These are phyloP conservation scores for Epithele typhae DNA, from an alignment of 768 basidiomycete genomes.

Conservation along the genomic window DNA sequence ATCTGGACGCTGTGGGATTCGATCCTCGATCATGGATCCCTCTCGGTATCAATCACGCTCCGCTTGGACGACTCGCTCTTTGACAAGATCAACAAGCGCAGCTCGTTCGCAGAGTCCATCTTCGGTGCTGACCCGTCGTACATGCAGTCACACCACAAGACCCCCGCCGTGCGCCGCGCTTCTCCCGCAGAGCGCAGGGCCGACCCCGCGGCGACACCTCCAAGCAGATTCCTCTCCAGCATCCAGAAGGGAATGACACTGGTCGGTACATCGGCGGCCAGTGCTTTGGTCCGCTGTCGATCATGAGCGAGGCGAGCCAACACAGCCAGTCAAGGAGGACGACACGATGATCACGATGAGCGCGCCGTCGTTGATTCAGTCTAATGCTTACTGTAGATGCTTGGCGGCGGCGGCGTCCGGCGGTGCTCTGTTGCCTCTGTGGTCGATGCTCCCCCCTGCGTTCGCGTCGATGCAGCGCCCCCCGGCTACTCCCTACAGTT, in stretches of 20 bases:
- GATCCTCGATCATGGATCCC: slow-evolving; percentile 51
- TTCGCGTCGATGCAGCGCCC: slow-evolving; percentile 48
- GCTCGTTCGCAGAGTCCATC: slow-evolving; percentile 53
- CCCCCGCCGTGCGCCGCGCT: no score
- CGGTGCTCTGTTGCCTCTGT: slow-evolving; percentile 62
- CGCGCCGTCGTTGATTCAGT: neutral
- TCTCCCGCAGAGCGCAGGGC: no score
- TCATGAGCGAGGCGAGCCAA: slow-evolving; percentile 44
- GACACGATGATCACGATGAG: slow-evolving; percentile 80
- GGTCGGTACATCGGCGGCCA: slow-evolving; percentile 38
- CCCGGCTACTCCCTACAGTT: slow-evolving; percentile 25
- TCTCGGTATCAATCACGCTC: no score
- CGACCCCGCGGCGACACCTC: no score
- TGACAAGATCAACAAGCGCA: slow-evolving; percentile 54
- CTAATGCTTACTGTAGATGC: slow-evolving; percentile 51
- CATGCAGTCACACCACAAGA: no score
- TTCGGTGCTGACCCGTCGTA: slow-evolving; percentile 50
- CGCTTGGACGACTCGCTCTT: slow-evolving; percentile 29
- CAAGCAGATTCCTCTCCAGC: no score
- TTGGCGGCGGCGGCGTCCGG: slow-evolving; percentile 72
- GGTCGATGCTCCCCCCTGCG: slow-evolving; percentile 68
- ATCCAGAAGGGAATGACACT: no score
- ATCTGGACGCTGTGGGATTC: slow-evolving; percentile 56
- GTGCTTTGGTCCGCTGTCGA: slow-evolving; percentile 63
- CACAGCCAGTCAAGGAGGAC: slow-evolving; percentile 60